Percentiles rank a stretch among this genome's conserved stretches.
Conservation (phyloP, 306 rosid genomes). For the Quercus glauca region DNA sequence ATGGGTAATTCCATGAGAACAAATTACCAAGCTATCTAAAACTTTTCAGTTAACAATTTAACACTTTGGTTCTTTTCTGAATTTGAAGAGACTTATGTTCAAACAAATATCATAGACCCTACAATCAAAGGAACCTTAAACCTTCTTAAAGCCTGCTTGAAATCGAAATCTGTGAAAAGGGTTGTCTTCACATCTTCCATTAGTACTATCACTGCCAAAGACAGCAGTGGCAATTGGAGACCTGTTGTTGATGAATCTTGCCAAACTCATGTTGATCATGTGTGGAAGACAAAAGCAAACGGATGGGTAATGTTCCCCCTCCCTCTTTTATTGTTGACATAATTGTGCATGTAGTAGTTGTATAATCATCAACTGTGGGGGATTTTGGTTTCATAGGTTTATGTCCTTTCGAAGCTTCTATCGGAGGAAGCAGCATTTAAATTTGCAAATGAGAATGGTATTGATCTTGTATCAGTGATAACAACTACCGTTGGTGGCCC, state of each 20-base stretch:
- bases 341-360: background rate
- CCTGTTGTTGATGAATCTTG: slow-evolving; percentile 66
- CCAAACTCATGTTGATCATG: slow-evolving; percentile 43
- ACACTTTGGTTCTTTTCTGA: slow-evolving; percentile 11
- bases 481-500: slow-evolving; percentile 80
- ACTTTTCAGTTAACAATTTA: slow-evolving; percentile 6
- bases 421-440: slow-evolving; percentile 69
- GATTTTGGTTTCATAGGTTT: slow-evolving; percentile 41
- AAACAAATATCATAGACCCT: slow-evolving; percentile 48
- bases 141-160: slow-evolving; percentile 64
- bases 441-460: slow-evolving; percentile 62
- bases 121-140: slow-evolving; percentile 60
- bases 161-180: slow-evolving; percentile 64
- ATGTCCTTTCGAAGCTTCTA: slow-evolving; percentile 62
- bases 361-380: background rate
- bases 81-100: slow-evolving; percentile 53
- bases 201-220: slow-evolving; percentile 68
- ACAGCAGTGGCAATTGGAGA: slow-evolving; percentile 49
- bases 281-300: slow-evolving; percentile 53
- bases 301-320: slow-evolving; percentile 62
- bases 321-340: background rate
- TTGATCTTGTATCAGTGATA: slow-evolving; percentile 65
- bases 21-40: background rate
- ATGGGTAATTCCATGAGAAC: slow-evolving; percentile 38
- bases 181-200: slow-evolving; percentile 83